A percentile compares a stretch with the other conserved stretches of the same genome.
Evolutionary conservation across 2,329 filamentous ascomycete genomes (phyloP).

Genomic region (Colletotrichum abscissum): DNA sequence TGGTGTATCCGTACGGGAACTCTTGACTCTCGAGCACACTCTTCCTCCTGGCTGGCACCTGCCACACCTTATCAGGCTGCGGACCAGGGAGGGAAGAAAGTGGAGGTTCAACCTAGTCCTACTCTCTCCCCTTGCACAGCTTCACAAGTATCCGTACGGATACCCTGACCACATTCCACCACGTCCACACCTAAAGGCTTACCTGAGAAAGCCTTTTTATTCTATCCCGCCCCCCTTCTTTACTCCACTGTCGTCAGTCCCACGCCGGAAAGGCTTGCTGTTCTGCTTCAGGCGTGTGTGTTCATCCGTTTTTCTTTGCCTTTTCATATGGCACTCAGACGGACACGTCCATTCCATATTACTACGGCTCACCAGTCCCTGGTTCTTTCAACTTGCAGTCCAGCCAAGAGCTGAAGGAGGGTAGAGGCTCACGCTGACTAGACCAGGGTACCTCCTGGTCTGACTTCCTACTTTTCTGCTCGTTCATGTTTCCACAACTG

Average conservation of each 20-base stretch:
- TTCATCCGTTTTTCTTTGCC: slow-evolving; percentile 8
- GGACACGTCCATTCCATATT: not conserved
- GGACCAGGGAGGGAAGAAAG: slow-evolving; percentile 18
- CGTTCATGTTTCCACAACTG: slow-evolving; percentile 29
- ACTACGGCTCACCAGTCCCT: slow-evolving; percentile 7
- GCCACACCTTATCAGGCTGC: slow-evolving; percentile 35
- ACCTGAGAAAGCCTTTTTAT: slow-evolving; percentile 20
- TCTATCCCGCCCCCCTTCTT: slow-evolving; percentile 11
- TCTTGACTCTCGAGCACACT: slow-evolving; percentile 6
- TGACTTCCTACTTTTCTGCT: slow-evolving; percentile 16
- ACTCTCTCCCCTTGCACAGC: slow-evolving; percentile 23
- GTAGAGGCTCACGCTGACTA: slow-evolving; percentile 14
- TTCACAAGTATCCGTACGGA: slow-evolving; percentile 21
- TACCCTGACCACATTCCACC: slow-evolving; percentile 31
- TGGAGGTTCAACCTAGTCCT: not conserved
- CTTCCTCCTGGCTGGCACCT: slow-evolving; percentile 29
- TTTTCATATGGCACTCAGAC: slow-evolving; percentile 11
- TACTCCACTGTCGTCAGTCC: slow-evolving; percentile 36
- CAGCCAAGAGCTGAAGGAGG: slow-evolving; percentile 26
- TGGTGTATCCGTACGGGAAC: slow-evolving; percentile 10
- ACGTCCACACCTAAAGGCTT: slow-evolving; percentile 6
- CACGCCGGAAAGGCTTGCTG: slow-evolving; percentile 21
- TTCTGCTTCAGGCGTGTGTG: slow-evolving; percentile 26
- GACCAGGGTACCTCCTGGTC: slow-evolving; percentile 18
- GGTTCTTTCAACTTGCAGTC: not conserved